Evolutionary conservation across 164 flowering plant species (phyloP), one percentile per base, ranked within the genome.

Genomic region (Annona squamosa): DNA sequence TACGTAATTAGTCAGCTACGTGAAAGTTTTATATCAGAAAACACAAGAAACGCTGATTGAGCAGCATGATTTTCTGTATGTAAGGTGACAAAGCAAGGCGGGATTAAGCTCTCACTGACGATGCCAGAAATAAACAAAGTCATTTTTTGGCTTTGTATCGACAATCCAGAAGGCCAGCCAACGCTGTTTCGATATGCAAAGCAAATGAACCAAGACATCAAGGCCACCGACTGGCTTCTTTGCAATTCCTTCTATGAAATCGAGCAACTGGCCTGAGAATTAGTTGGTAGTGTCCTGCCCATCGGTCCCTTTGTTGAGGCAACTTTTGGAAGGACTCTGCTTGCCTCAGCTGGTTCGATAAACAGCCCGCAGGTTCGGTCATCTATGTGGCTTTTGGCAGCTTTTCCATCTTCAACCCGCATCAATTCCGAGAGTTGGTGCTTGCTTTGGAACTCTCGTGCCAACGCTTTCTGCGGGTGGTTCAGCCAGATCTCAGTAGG

Each of bases 191-290:
- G 37, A 26, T 26, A 26, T 26, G 37, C 37, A 26, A 26, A 26
- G 37, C 37, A 26, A 26, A 26, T 26, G 37, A 26, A 26, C 37
- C 37, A 26, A 26, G 37, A 26, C 37, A 26, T 52, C 5, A 52
- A 52, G 5, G 7, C 57, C 57, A 13, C 13, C 57, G 13, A 52
- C 57, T 75, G 69, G 76, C 10, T 78, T 3, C 57, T 85, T 9
- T 83, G 87, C 84, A 85, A 85, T 80, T 78, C 87, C 26, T 71
- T 66, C 56, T 37, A 64, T 13, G 86, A 81, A 17, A 78, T 85
- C 3, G 86, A 85, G 69, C 75, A 76, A 0, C 73, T 73, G 0
- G 26, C 66, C 13, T 62, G 44, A 26, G 41, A 59, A 1, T 43
- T 62, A 5, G 10, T 45, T 18, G 47, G 43, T 0, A 61, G 62